A percentile compares a stretch with the other conserved stretches of the same genome.
Evolutionary conservation across 2,329 filamentous ascomycete species (phyloP).

Genomic region (Teratosphaeria gauchensis): DNA sequence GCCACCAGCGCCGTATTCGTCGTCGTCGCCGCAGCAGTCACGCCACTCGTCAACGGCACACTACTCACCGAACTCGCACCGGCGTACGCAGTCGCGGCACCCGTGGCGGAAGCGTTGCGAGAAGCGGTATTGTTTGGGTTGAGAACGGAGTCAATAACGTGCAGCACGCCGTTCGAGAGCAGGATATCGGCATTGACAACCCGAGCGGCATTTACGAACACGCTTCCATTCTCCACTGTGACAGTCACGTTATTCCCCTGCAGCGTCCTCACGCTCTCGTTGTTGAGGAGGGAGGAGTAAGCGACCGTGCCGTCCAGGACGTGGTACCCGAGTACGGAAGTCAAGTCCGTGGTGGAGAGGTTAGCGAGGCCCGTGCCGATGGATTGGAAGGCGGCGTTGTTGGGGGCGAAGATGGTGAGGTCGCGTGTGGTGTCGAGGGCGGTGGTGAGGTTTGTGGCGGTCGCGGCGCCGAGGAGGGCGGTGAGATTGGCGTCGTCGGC

Average conservation of each 20-base stretch:
- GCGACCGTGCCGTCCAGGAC: slow-evolving; percentile 46
- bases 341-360: slow-evolving; percentile 40
- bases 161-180: slow-evolving; percentile 36
- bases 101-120: neutral
- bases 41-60: slow-evolving; percentile 1
- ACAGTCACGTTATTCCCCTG: slow-evolving; percentile 19
- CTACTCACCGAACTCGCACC: neutral
- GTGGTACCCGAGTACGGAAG: slow-evolving; percentile 53
- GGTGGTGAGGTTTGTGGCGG: slow-evolving; percentile 29
- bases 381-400: slow-evolving; percentile 48
- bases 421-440: slow-evolving; percentile 35
- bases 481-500: slow-evolving; percentile 28
- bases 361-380: slow-evolving; percentile 45
- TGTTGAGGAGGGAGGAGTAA: slow-evolving; percentile 40
- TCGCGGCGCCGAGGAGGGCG: slow-evolving; percentile 33
- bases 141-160: slow-evolving; percentile 49
- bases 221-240: slow-evolving; percentile 22
- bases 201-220: slow-evolving; percentile 37
- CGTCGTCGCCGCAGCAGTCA: neutral
- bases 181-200: slow-evolving; percentile 34
- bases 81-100: neutral
- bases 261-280: slow-evolving; percentile 28
- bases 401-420: slow-evolving; percentile 57
- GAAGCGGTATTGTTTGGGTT: slow-evolving; percentile 34
- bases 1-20: slow-evolving; percentile 13